These are phyloP conservation scores for Aspergillus pseudoglaucus DNA, from an alignment of 2,329 filamentous ascomycete genomes.

Conservation along the genomic window DNA sequence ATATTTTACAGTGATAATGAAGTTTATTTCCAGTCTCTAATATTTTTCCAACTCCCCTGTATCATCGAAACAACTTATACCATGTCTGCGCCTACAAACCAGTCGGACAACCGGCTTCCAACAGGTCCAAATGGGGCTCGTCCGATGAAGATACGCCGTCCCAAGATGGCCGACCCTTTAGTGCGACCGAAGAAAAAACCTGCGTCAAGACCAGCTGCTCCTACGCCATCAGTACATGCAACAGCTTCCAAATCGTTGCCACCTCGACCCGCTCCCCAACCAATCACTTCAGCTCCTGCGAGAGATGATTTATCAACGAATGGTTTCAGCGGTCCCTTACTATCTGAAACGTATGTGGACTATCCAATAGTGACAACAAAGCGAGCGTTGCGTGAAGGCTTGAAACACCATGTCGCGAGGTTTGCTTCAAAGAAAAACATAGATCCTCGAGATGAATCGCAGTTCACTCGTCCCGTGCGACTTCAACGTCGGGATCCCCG, in stretches of 20 bases:
- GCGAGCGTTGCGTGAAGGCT: conserved; percentile 66
- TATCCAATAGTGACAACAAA: conserved; percentile 78
- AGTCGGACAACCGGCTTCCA: conserved; percentile 42
- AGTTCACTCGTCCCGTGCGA: conserved; percentile 82
- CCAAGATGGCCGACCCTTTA: conserved; percentile 55
- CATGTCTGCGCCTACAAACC: conserved; percentile 37
- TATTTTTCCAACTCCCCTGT: background rate
- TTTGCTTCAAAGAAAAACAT: conserved; percentile 60
- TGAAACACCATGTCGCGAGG: conserved; percentile 83
- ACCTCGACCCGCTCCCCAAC: conserved; percentile 15
- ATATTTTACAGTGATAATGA: background rate
- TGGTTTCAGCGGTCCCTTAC: conserved; percentile 37
- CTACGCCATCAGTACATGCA: conserved; percentile 16
- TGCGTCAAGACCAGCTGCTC: conserved; percentile 17
- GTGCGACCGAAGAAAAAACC: conserved; percentile 53
- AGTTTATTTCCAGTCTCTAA: background rate
- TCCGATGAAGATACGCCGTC: conserved; percentile 42
- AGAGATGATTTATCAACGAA: conserved; percentile 31
- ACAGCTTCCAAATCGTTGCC: conserved; percentile 20
- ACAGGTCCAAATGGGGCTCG: conserved; percentile 43
- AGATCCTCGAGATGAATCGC: conserved; percentile 66
- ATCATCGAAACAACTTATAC: conserved; percentile 3
- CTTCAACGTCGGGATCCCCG: conserved; percentile 83
- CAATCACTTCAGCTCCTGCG: conserved; percentile 12
- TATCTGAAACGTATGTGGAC: conserved; percentile 42